Evolutionary conservation across 2,329 filamentous ascomycete genomes (phyloP).

Genomic region (Alternaria sp.): DNA sequence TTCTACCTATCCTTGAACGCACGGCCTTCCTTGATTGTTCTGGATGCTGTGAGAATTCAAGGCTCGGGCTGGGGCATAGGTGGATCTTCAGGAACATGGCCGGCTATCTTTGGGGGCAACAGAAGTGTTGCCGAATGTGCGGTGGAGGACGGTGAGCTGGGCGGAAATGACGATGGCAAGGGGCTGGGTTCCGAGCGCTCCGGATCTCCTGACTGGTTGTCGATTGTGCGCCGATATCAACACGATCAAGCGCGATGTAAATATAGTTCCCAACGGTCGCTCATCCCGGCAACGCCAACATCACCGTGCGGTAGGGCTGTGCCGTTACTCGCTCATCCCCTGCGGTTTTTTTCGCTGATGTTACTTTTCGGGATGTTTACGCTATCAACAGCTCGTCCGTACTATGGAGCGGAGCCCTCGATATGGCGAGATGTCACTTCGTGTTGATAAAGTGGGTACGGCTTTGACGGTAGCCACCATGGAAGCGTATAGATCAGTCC

Average conservation of each 20-base stretch:
- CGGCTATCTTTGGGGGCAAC: constrained; percentile 12
- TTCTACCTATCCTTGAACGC: too few relatives aligned
- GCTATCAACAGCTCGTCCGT: constrained; percentile 45
- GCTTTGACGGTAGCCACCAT: constrained; percentile 38
- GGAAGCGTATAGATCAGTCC: constrained; percentile 32
- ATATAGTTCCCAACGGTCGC: constrained; percentile 21
- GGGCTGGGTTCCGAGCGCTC: constrained; percentile 11
- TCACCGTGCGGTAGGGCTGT: constrained; percentile 34
- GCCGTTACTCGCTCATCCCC: constrained; percentile 21
- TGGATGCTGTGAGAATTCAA: background rate
- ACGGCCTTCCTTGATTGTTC: too few relatives aligned
- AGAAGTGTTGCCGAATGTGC: constrained; percentile 22
- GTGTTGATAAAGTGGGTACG: constrained; percentile 37
- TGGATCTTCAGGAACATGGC: constrained; percentile 24
- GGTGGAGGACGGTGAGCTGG: constrained; percentile 12
- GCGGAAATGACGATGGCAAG: constrained; percentile 26
- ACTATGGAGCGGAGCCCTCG: constrained; percentile 21
- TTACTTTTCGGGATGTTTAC: constrained; percentile 30
- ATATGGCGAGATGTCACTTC: constrained; percentile 39
- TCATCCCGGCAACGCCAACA: constrained; percentile 27
- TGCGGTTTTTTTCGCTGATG: constrained; percentile 27
- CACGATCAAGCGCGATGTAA: constrained; percentile 18
- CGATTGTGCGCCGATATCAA: constrained; percentile 9
- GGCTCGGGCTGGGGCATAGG: constrained; percentile 1
- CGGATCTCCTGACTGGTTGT: constrained; percentile 1